Percentiles rank a stretch among this genome's conserved stretches.
phyloP scores from a whole-genome alignment of 192 early-diverging fungal species.

The Paraglomus occultum region DNA sequence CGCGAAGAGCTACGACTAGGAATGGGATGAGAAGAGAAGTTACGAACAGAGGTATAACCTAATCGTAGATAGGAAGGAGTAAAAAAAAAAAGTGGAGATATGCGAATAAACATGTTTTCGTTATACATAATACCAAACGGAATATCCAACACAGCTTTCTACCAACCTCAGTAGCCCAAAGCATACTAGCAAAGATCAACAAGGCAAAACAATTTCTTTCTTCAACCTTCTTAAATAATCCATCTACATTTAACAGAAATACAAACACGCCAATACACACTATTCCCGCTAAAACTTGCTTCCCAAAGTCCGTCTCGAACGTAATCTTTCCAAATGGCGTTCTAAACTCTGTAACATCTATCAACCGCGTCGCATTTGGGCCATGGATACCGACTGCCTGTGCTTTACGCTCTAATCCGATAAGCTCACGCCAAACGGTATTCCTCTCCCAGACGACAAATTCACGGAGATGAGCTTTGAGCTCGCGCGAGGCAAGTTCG shows the following conservation, averaged over 20 bases:
- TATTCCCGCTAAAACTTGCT: slow-evolving; percentile 39
- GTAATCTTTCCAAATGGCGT: slow-evolving; percentile 52
- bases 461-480: slow-evolving; percentile 81
- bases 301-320: slow-evolving; percentile 46
- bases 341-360: slow-evolving; percentile 28
- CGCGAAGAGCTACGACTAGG: slow-evolving; percentile 78
- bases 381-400: slow-evolving; percentile 64
- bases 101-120: neutral
- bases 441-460: slow-evolving; percentile 95
- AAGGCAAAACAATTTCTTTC: slow-evolving; percentile 91
- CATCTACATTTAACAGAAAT: slow-evolving; percentile 49
- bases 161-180: slow-evolving; percentile 91
- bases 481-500: slow-evolving; percentile 66
- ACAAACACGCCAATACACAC: slow-evolving; percentile 61
- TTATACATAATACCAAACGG: neutral
- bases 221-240: slow-evolving; percentile 67
- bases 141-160: neutral
- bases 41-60: slow-evolving; percentile 89
- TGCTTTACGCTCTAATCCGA: slow-evolving; percentile 81
- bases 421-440: slow-evolving; percentile 97
- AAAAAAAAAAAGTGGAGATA: no score
- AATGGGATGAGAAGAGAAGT: slow-evolving; percentile 88
- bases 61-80: slow-evolving; percentile 1
- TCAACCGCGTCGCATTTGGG: slow-evolving; percentile 1
- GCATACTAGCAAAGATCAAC: slow-evolving; percentile 80